Evolutionary conservation across 768 basidiomycete species (phyloP), one percentile per base, ranked within the genome.

Genomic region (Podaxis sp.): DNA sequence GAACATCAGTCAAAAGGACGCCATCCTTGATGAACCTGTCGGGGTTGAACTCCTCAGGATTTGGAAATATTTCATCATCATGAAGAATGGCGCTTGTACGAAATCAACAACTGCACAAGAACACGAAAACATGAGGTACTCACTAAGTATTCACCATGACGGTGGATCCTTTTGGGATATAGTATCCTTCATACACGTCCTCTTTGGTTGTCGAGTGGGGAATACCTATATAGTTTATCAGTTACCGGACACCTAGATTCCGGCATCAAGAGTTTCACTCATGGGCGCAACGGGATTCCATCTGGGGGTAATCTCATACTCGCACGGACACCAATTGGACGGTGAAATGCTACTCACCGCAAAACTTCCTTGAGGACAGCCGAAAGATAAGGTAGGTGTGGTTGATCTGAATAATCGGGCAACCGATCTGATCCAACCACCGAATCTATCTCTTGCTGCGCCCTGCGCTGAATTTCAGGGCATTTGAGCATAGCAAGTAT

Each of bases 361-460:
- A 70, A 37, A 2, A 59, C 40, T 40, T 70, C 68, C 38, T 62
- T 67, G 7, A 67, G 35, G 6, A 69, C 47, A 2, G 68, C 69
- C 4, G 60, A 48, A 27, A 66, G 50, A 32, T 67, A 68, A 0
- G 67, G 66, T 4, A 68, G 42, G 2, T 61, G 59, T 4, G 55
- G 35, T 48, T 47, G 25, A 27, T 71, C 67, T 3, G 57, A 61
- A 25, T 70, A 69, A 28, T 59, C 55, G 3, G 69, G 70, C 9
- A 71, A 57, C 5, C 63, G 63, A 4, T 63, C 61, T 42, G 57
- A 10, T 1, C 47, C 57, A 35, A 70, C 27, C 1, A 68, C 50
- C 0, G 59, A 36, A 53, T 72, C 69, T 2, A 75, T 57, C 55
- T 74, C 64, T 55, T 57, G 46, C 64, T 59, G 66, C 11, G 66